phyloP scores from a whole-genome alignment of 768 basidiomycete genomes.

The Wakefieldia striispora region DNA sequence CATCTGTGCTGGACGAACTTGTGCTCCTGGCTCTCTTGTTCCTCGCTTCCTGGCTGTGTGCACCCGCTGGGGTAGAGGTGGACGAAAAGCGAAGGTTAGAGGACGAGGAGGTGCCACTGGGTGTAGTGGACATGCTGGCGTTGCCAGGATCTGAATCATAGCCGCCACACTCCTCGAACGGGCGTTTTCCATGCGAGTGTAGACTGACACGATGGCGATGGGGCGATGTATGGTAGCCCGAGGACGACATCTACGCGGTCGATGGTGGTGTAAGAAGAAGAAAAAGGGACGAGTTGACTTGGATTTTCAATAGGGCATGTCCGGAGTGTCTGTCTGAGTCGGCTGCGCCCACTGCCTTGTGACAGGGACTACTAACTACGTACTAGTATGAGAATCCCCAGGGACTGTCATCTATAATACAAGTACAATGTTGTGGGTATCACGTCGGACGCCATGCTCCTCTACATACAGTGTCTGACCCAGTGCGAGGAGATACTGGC shows the following conservation, averaged over 20 bases:
- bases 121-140: conserved; percentile 21
- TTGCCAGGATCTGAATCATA: conserved; percentile 32
- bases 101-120: conserved; percentile 27
- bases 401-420: no score
- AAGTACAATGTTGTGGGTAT: no score
- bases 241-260: conserved; percentile 21
- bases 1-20: conserved; percentile 42
- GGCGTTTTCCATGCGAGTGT: conserved; percentile 31
- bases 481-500: conserved; percentile 5
- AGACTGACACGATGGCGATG: conserved; percentile 25
- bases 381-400: neutral
- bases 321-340: neutral
- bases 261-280: conserved; percentile 19
- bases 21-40: conserved; percentile 60
- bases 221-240: conserved; percentile 20
- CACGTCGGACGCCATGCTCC: neutral
- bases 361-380: no score
- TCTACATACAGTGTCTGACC: conserved; percentile 7
- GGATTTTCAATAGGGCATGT: neutral
- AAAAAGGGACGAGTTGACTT: neutral
- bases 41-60: conserved; percentile 50
- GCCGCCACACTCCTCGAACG: conserved; percentile 33
- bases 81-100: conserved; percentile 12
- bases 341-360: conserved; percentile 12
- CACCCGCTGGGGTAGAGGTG: conserved; percentile 9